These are phyloP conservation scores for Helianthus annuus DNA, from an alignment of 129 eudicot genomes.

Conservation along the genomic window HanXRQr2.0-SUNRISE NC_035435.2:28450336-28450835, in stretches of 20 bases:
- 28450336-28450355: not conserved
- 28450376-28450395: constrained; percentile 12
- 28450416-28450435: constrained; percentile 1
- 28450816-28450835: too few relatives aligned
- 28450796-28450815: too few relatives aligned
- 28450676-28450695: not conserved
- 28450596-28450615: constrained; percentile 19
- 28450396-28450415: constrained; percentile 11
- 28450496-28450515: constrained; percentile 26
- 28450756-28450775: not conserved
- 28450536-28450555: constrained; percentile 21
- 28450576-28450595: not conserved
- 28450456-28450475: constrained; percentile 23
- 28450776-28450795: not conserved
- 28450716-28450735: not conserved
- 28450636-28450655: not conserved
- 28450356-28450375: constrained; percentile 18
- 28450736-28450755: not conserved
- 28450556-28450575: constrained; percentile 26
- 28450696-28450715: not conserved
- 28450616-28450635: constrained; percentile 22
- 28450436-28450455: not conserved
- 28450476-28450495: constrained; percentile 6
- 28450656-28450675: not conserved
- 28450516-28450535: constrained; percentile 23